Evolutionary conservation across 2,329 filamentous ascomycete species (phyloP), one percentile per base, ranked within the genome.

Genomic region (Xylaria sp.): DNA sequence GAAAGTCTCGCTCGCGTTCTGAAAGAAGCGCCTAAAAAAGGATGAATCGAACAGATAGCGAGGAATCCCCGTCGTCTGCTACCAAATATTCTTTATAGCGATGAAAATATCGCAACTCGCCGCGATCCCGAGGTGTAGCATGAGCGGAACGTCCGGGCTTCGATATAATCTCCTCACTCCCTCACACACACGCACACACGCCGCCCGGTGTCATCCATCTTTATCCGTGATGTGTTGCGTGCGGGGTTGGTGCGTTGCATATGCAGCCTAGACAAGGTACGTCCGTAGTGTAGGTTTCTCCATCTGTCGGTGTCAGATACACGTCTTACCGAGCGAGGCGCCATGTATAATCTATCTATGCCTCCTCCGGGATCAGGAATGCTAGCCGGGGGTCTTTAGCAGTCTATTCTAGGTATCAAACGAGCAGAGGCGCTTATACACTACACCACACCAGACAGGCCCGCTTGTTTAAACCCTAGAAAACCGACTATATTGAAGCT

Each of bases 221-320:
- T 55, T 63, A 64, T 38, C 55, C 47, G 25, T 55, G 42, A 57
- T 54, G 42, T 22, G 17, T 55, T 67, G 64, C 64, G 61, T 67
- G 64, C 64, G 64, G 64, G 64, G 64, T 66, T 54, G 49, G 4
- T 13, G 64, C 60, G 61, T 45, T 63, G 64, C 64, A 66, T 42
- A 42, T n/a, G 5, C 20, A 36, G 27, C n/a, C 29, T 20, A 53
- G 49, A 36, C 33, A 36, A n/a, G 33, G 33, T 36, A 17, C 9
- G 7, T 7, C 9, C 17, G 39, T 20, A 44, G n/a, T n/a, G 20
- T 39, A 45, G 47, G 10, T 39, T 50, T 61, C 62, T 51, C 44
- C 45, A 47, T 66, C 58, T 25, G 31, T 66, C 59, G 64, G 59
- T 54, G 59, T 64, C 25, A 29, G 22, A 58, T 36, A 36, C 9